phyloP scores from a whole-genome alignment of 2,329 filamentous ascomycete species.

The Fusarium siculi region DNA sequence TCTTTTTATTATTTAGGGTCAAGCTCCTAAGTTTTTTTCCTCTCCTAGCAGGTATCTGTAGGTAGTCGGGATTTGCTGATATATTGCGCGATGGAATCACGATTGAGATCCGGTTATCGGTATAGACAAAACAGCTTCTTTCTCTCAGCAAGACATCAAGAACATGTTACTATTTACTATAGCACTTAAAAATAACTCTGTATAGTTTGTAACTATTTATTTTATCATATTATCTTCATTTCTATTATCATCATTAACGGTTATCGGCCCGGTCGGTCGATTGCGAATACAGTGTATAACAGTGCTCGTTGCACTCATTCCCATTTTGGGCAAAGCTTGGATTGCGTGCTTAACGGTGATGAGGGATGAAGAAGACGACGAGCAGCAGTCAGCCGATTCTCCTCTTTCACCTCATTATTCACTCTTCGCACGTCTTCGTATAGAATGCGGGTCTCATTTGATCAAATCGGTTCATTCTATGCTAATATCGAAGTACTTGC shows the following conservation, averaged over 20 bases:
- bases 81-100: constrained; percentile 4
- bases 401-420: constrained; percentile 34
- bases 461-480: constrained; percentile 30
- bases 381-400: constrained; percentile 16
- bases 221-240: not conserved
- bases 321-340: constrained; percentile 24
- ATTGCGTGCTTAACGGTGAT: constrained; percentile 34
- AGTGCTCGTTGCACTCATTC: constrained; percentile 2
- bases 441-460: constrained; percentile 31
- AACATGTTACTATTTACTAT: not conserved
- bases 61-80: not conserved
- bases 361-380: constrained; percentile 15
- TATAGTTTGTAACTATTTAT: not conserved
- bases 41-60: not conserved
- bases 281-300: constrained; percentile 12
- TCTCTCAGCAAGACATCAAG: too few relatives aligned
- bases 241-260: not conserved
- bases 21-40: too few relatives aligned
- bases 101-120: constrained; percentile 23
- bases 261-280: constrained; percentile 33
- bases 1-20: too few relatives aligned
- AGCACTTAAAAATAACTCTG: not conserved
- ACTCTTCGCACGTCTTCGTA: constrained; percentile 15
- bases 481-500: constrained; percentile 26
- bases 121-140: not conserved